Base-by-base conservation (phyloP, 225 moss, liverwort and hornwort species). In the Polytrichum commune region DNA sequence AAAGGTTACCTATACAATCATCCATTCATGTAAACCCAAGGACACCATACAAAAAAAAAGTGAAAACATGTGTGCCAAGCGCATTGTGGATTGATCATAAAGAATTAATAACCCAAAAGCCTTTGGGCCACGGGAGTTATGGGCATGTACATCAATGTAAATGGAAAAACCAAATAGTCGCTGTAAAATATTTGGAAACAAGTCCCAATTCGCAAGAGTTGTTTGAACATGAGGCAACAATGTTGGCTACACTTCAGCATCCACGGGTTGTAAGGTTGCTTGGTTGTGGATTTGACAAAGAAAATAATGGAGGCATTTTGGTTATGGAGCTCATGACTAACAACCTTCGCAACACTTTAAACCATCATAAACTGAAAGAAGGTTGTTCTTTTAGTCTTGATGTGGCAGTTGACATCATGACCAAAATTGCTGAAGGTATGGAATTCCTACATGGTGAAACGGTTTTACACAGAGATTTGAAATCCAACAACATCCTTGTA, bases 381-480 rank as follows among this genome's bases (percentile, higher is more conserved):
- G 2, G 1, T 20, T 4, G 4, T 27, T 65, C 76, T n/a, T 76
- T 70, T 70, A 56, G 19, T 58, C 35, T 76, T 4, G 2, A 27
- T 18, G 76, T 69, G 55, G 64, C 70, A 65, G 58, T 76, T n/a
- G 38, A 70, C 35, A 70, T 76, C 10, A 70, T 76, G 76, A 7
- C 7, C 0, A 32, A 76, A n/a, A 64, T 76, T 64, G 70, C 76
- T 16, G 70, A 76, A 23, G 76, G 32, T 0, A 76, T 76, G 76
- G 70, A 23, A 8, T 76, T 65, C 62, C 27, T 76, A 27, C 65
- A 76, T 58, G 56, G 58, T 0, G 4, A 65, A 22, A 27, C n/a
- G 0, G 57, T 76, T 7, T 18, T 70, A 18, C 76, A 76, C 0
- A 70, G 76, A 23, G 70, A 76, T 5, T 58, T 76, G 8, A 76